Percentiles rank a stretch among this genome's conserved stretches.
Evolutionary conservation across 495 filamentous ascomycete species (phyloP).

Genomic region (Penicillium steckii): DNA sequence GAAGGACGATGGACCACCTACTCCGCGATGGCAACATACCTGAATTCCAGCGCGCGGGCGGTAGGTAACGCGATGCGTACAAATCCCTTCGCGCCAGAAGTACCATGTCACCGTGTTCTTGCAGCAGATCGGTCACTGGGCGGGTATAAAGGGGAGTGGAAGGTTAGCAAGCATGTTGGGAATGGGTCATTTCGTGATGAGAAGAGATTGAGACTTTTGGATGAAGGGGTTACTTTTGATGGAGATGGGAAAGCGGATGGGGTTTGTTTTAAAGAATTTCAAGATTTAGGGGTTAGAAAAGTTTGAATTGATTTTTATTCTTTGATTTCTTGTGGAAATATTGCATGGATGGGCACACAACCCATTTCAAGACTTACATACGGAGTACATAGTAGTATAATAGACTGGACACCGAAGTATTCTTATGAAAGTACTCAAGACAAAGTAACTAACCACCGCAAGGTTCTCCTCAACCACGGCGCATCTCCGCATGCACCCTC

Average conservation of each 20-base stretch:
- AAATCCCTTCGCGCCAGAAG: constrained; percentile 68
- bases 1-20: constrained; percentile 71
- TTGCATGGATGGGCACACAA: too few species aligned
- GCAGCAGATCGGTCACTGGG: constrained; percentile 29
- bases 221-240: constrained; percentile 34
- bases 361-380: too few species aligned
- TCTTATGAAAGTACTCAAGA: too few species aligned
- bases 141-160: constrained; percentile 36
- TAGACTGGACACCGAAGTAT: too few species aligned
- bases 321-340: too few species aligned
- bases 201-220: constrained; percentile 28
- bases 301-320: too few species aligned
- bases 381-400: too few species aligned
- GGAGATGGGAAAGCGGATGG: constrained; percentile 26
- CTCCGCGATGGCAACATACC: constrained; percentile 62
- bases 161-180: constrained; percentile 16
- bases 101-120: constrained; percentile 50
- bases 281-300: constrained; percentile 22
- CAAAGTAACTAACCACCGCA: too few species aligned
- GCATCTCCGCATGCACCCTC: too few species aligned
- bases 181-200: constrained; percentile 26
- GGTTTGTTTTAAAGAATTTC: constrained; percentile 30
- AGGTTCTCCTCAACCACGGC: too few species aligned
- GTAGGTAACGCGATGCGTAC: constrained; percentile 74
- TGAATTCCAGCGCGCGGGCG: constrained; percentile 71